Base-by-base conservation (phyloP, 805 yeast genomes). In the Barnettozyma salicaria region DNA sequence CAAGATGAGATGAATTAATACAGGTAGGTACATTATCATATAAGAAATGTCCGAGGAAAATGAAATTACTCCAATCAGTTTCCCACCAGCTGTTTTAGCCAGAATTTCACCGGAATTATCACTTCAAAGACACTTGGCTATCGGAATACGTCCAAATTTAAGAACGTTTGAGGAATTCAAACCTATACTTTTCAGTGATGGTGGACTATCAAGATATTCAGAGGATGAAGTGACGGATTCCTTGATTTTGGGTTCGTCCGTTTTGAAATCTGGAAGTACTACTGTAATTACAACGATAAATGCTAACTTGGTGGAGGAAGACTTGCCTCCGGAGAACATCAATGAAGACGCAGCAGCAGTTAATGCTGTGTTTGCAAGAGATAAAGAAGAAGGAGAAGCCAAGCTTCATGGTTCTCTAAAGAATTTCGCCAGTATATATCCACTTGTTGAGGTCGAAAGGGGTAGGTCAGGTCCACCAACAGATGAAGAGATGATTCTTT, bases 21-120 rank as follows among this genome's bases (percentile, higher is more conserved):
- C n/a, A n/a, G n/a, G n/a, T n/a, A n/a, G n/a, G n/a, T n/a, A n/a
- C n/a, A n/a, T n/a, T n/a, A 13, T 16, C n/a, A 13, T 17, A 8
- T n/a, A 8, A 5, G 17, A 20, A n/a, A 41, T 41, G 44, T n/a
- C 42, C n/a, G 34, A 36, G 33, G 32, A 26, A 19, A 27, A 31
- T 4, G 36, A 39, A 9, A 22, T 48, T 20, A 39, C 44, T 2
- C 71, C 80, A 11, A 67, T 82, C 24, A 63, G 74, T 5, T 87
- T 88, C 56, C 80, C 92, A 2, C 90, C 96, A 1, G 82, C 79
- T 19, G 86, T 87, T 9, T 64, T 89, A 29, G 88, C 92, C 1
- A 65, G 92, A 36, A 73, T 89, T 25, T 86, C 94, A 2, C 96
- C 97, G 1, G 95, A 86, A 39, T 56, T 84, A 11, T 82, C 90